Evolutionary conservation across 805 yeast species (phyloP).

Genomic region (Candida berthetii): DNA sequence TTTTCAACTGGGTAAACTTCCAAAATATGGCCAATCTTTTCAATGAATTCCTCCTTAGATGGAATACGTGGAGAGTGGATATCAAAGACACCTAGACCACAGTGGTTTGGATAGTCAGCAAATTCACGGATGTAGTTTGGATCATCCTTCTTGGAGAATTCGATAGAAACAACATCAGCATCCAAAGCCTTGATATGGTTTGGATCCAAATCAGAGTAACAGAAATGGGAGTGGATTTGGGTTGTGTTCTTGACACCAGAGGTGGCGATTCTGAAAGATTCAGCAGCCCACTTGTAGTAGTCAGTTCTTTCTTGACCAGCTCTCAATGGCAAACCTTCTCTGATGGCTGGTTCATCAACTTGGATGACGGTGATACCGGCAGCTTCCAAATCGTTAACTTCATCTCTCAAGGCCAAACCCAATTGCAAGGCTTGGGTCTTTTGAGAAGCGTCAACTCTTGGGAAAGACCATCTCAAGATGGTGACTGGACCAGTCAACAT

Average conservation of each 20-base stretch:
- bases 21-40: conserved; percentile 89
- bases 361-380: conserved; percentile 98
- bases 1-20: conserved; percentile 97
- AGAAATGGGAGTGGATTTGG: conserved; percentile 99
- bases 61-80: conserved; percentile 99
- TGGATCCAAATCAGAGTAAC: conserved; percentile 99
- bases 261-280: conserved; percentile 98
- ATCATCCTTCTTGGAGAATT: conserved; percentile 99
- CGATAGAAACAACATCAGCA: conserved; percentile 99
- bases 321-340: conserved; percentile 99
- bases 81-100: conserved; percentile 98
- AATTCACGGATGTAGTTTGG: conserved; percentile 97
- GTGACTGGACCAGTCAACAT: conserved; percentile 99
- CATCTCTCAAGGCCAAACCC: conserved; percentile 97
- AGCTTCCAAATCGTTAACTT: conserved; percentile 95
- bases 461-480: conserved; percentile 99
- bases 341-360: conserved; percentile 99
- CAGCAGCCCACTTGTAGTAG: conserved; percentile 98
- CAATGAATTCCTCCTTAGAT: conserved; percentile 91
- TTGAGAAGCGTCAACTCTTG: conserved; percentile 96
- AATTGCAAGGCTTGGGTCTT: conserved; percentile 94
- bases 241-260: conserved; percentile 94
- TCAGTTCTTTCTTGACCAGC: conserved; percentile 95
- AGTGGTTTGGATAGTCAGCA: conserved; percentile 98
- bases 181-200: conserved; percentile 99